Evolutionary conservation across 1,284 basidiomycete species (phyloP).

Genomic region (Schizophyllum amplum): DNA sequence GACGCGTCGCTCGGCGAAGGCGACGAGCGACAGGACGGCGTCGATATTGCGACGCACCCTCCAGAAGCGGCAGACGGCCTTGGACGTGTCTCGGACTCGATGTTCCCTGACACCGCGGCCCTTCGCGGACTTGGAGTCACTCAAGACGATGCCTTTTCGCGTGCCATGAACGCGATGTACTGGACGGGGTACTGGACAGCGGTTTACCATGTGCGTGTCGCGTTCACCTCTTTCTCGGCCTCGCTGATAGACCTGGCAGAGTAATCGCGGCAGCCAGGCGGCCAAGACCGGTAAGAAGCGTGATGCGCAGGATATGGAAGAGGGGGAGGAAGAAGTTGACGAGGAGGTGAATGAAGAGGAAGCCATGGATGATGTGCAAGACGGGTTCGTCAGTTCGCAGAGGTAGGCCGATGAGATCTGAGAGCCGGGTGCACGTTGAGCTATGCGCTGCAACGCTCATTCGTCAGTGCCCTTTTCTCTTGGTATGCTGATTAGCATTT

Average conservation of each 20-base stretch:
- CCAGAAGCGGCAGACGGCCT: no score
- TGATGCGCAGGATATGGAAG: slow-evolving; percentile 12
- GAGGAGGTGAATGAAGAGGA: slow-evolving; percentile 18
- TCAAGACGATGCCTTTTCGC: slow-evolving; percentile 62
- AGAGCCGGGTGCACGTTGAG: background rate
- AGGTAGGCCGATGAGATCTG: background rate
- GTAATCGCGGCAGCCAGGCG: background rate
- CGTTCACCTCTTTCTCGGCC: background rate
- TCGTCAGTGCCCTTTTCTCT: background rate
- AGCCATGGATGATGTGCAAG: slow-evolving; percentile 27
- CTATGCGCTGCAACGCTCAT: background rate
- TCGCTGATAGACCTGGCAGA: background rate
- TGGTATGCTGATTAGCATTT: no score
- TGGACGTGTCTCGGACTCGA: no score
- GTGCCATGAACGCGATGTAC: slow-evolving; percentile 69
- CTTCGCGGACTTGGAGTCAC: background rate
- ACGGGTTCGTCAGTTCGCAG: slow-evolving; percentile 15
- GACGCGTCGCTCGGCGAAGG: slow-evolving; percentile 46
- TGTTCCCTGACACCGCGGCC: background rate
- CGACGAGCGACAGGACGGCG: slow-evolving; percentile 9
- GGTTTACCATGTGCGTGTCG: slow-evolving; percentile 65
- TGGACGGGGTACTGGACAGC: slow-evolving; percentile 83
- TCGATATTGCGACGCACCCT: no score
- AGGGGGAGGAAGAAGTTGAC: slow-evolving; percentile 13
- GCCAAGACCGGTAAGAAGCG: slow-evolving; percentile 12